Percentiles rank a stretch among this genome's conserved stretches.
These are phyloP conservation scores for Penicillium sp. DNA, from an alignment of 2,329 filamentous ascomycete genomes.

Conservation along the genomic window DNA sequence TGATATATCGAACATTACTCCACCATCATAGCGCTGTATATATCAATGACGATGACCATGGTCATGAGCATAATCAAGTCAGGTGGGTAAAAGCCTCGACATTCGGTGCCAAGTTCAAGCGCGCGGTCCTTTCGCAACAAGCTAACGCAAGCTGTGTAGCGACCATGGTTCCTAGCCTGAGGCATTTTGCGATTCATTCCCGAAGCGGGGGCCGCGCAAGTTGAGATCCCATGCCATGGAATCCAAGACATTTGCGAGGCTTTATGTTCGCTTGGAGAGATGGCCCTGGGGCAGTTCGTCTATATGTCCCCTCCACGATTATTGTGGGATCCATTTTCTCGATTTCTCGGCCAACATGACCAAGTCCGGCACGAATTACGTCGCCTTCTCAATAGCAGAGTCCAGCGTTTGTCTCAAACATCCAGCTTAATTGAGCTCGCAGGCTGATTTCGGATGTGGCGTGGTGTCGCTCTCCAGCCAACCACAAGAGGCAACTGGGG, in stretches of 20 bases:
- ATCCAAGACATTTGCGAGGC: not conserved
- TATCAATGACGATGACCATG: too few species aligned
- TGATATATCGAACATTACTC: too few species aligned
- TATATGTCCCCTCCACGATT: not conserved
- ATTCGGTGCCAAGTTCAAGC: too few species aligned
- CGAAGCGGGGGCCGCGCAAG: not conserved
- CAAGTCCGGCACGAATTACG: too few species aligned
- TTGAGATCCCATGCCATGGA: not conserved
- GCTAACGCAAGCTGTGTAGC: not conserved
- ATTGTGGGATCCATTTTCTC: not conserved
- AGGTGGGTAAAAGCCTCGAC: too few species aligned
- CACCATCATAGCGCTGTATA: too few species aligned
- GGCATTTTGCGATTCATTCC: not conserved
- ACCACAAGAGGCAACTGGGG: not conserved
- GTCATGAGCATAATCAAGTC: too few species aligned
- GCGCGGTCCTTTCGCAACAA: not conserved
- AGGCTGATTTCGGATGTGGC: not conserved
- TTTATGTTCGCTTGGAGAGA: not conserved
- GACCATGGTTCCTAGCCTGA: not conserved
- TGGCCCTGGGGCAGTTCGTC: too few species aligned
- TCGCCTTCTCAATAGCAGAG: not conserved
- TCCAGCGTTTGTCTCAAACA: not conserved
- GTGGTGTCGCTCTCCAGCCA: not conserved
- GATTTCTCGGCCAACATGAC: too few species aligned
- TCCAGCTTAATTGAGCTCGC: not conserved